phyloP scores from a whole-genome alignment of 129 eudicot genomes.

The Helichrysum umbraculigerum region DNA sequence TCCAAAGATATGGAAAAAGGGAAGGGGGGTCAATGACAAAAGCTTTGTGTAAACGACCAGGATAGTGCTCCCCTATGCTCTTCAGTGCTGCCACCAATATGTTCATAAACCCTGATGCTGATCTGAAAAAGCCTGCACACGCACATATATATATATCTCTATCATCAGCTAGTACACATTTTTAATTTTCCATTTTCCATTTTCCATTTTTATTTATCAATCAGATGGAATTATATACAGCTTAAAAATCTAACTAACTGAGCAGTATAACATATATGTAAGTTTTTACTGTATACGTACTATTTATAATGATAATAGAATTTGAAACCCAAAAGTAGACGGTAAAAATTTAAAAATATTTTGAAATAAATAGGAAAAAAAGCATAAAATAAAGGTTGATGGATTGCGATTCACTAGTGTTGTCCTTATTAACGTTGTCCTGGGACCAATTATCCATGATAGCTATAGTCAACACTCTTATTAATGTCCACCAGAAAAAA shows the following conservation, averaged over 20 bases:
- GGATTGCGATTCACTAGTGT: slow-evolving; percentile 26
- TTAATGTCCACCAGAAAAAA: slow-evolving; percentile 32
- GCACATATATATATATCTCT: slow-evolving; percentile 22
- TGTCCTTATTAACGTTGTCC: slow-evolving; percentile 37
- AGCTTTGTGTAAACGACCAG: slow-evolving; percentile 80
- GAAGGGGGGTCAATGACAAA: slow-evolving; percentile 97
- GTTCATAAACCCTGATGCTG: slow-evolving; percentile 97
- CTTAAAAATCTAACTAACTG: too few species aligned
- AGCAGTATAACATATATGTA: too few species aligned
- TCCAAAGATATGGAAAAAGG: slow-evolving; percentile 92
- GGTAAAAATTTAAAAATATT: not conserved
- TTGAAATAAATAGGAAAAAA: slow-evolving; percentile 29
- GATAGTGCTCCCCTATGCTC: slow-evolving; percentile 80
- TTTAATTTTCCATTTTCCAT: too few species aligned
- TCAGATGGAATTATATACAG: not conserved
- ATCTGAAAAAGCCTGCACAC: slow-evolving; percentile 94
- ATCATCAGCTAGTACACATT: slow-evolving; percentile 22
- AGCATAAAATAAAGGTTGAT: slow-evolving; percentile 13
- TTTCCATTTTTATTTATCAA: not conserved
- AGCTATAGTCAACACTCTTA: slow-evolving; percentile 36
- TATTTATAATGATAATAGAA: too few species aligned
- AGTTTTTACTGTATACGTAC: too few species aligned
- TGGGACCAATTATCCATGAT: slow-evolving; percentile 48
- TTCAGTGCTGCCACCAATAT: slow-evolving; percentile 76
- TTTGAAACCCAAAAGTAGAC: too few species aligned